Percentiles rank a stretch among this genome's conserved stretches.
These are phyloP conservation scores for Bipolaris cookei DNA, from an alignment of 2,329 filamentous ascomycete genomes.

Conservation along the genomic window DNA sequence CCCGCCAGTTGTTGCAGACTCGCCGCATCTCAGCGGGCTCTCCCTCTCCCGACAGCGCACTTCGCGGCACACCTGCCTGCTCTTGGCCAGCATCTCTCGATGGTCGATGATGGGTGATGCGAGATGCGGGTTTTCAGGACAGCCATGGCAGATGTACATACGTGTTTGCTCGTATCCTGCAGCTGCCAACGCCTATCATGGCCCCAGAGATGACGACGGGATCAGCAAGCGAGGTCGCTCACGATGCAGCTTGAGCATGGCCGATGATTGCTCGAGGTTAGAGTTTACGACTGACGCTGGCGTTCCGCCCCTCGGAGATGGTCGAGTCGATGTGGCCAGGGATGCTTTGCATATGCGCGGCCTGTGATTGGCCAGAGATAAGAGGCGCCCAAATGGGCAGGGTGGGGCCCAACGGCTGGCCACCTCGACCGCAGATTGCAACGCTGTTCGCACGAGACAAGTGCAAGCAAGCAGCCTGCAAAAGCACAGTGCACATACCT, in stretches of 20 bases:
- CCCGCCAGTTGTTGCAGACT: constrained; percentile 18
- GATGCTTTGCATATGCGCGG: constrained; percentile 1
- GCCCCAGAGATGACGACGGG: not conserved
- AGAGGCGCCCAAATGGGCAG: constrained; percentile 18
- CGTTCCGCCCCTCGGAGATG: constrained; percentile 22
- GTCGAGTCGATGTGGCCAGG: constrained; percentile 6
- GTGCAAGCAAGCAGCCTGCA: not conserved
- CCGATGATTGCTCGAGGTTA: not conserved
- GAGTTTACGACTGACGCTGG: constrained; percentile 18
- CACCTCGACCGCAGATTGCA: constrained; percentile 5
- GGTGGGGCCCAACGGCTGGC: constrained; percentile 20
- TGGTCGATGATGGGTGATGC: not conserved
- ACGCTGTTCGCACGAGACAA: not conserved
- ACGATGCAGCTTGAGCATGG: constrained; percentile 10
- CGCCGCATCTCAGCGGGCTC: constrained; percentile 15
- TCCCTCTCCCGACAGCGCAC: not conserved
- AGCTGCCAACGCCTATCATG: not conserved
- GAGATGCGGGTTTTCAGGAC: not conserved
- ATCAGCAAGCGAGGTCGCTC: constrained; percentile 1
- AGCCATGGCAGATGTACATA: no score
- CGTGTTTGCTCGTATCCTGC: no score
- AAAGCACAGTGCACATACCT: not conserved
- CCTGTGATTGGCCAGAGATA: constrained; percentile 40
- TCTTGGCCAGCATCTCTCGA: not conserved
- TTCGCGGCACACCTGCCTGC: constrained; percentile 12